phyloP scores from a whole-genome alignment of 495 filamentous ascomycete genomes.

The Podospora fimiseda region DNA sequence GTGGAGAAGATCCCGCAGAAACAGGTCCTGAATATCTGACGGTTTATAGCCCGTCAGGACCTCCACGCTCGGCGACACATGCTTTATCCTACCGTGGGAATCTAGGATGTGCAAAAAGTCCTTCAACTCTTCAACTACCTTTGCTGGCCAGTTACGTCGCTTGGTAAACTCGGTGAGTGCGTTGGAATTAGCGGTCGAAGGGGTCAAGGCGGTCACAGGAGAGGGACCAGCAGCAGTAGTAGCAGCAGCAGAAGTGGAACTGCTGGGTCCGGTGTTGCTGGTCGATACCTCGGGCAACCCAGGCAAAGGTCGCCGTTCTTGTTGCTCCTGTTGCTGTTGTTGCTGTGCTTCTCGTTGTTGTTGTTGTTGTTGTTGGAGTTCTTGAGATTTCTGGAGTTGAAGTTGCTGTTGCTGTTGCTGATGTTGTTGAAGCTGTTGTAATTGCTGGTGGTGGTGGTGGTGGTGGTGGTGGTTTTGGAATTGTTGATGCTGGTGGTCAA shows the following conservation, averaged over 20 bases:
- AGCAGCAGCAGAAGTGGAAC: not conserved
- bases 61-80: conserved; percentile 74
- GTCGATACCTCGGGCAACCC: not conserved
- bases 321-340: not conserved
- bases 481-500: not conserved
- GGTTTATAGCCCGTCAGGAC: conserved; percentile 69
- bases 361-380: not conserved
- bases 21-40: conserved; percentile 63
- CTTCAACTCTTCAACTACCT: conserved; percentile 81
- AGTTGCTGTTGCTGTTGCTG: not conserved
- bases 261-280: not conserved
- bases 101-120: conserved; percentile 86
- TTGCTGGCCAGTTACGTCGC: conserved; percentile 81
- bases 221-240: conserved; percentile 9
- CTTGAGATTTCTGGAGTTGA: not conserved
- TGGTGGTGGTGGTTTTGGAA: too few relatives aligned
- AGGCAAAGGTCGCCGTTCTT: not conserved
- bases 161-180: conserved; percentile 77
- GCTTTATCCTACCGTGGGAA: conserved; percentile 73
- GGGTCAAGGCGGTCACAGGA: conserved; percentile 5
- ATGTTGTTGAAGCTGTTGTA: not conserved
- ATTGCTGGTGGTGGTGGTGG: not conserved
- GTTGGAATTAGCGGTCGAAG: conserved; percentile 32
- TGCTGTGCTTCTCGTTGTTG: not conserved
- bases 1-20: conserved; percentile 76